A percentile compares a stretch with the other conserved stretches of the same genome.
Evolutionary conservation across 2,329 filamentous ascomycete genomes (phyloP).

Genomic region (Clathrospora elynae): DNA sequence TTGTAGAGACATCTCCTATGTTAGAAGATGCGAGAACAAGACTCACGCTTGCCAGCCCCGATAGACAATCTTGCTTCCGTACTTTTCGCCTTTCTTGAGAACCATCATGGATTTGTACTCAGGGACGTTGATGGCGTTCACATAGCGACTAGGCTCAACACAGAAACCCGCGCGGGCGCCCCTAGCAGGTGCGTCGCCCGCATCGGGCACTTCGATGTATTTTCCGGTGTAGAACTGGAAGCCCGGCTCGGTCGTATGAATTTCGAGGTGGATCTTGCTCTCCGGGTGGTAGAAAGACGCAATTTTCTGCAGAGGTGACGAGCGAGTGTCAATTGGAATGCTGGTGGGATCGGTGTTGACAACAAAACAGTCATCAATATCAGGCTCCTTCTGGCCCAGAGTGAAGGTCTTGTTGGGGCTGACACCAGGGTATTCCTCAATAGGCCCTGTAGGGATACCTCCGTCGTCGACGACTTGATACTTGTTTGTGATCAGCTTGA

Average conservation of each 20-base stretch:
- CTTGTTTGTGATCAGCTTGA: slow-evolving; percentile 61
- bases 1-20: not conserved
- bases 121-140: slow-evolving; percentile 83
- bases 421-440: slow-evolving; percentile 68
- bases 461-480: slow-evolving; percentile 76
- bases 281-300: slow-evolving; percentile 74
- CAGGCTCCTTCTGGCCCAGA: slow-evolving; percentile 71
- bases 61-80: slow-evolving; percentile 82
- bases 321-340: slow-evolving; percentile 58
- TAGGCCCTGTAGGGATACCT: slow-evolving; percentile 74
- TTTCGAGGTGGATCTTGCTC: slow-evolving; percentile 80
- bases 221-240: slow-evolving; percentile 98
- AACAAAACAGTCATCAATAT: slow-evolving; percentile 91
- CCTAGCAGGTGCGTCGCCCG: slow-evolving; percentile 64
- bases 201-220: slow-evolving; percentile 75
- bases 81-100: slow-evolving; percentile 82
- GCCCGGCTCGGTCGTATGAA: slow-evolving; percentile 88
- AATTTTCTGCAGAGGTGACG: slow-evolving; percentile 66
- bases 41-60: slow-evolving; percentile 71
- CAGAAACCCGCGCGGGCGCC: slow-evolving; percentile 79
- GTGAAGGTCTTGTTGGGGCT: slow-evolving; percentile 70
- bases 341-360: slow-evolving; percentile 65
- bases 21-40: not conserved
- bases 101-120: slow-evolving; percentile 80
- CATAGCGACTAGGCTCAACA: slow-evolving; percentile 87